Evolutionary conservation across 257 asterid genomes (phyloP), one percentile per base, ranked within the genome.

Genomic region (Solanum boliviense): DNA sequence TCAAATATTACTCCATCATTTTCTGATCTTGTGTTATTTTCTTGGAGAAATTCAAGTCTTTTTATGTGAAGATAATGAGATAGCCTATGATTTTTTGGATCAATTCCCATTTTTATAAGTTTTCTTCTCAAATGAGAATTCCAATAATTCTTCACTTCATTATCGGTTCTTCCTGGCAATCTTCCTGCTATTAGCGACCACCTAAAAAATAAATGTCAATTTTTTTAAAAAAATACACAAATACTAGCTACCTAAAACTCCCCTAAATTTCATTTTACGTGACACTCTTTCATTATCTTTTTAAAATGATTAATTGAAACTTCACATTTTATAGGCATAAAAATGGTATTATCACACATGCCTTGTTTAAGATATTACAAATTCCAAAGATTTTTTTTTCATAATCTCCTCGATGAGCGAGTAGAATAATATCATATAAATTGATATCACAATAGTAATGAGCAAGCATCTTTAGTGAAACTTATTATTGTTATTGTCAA

Each of bases 111-210:
- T 23, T n/a, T 83, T 32, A 65, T 29, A n/a, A 89, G 88, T 76
- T 84, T 89, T 87, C 70, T 89, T 13, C 84, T 86, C 60, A 89
- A 44, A 67, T 87, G 88, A 31, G 89, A 87, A 78, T 89, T 89
- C 89, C 89, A 89, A 65, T 89, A 87, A 48, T 89, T 89, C 83
- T 89, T 89, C 86, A 89, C 89, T 87, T 89, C 91, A 52, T 84
- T 87, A 16, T 87, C 91, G 1, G 88, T 87, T 16, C 91, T 71
- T 7, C 87, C 91, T 0, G 89, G 89, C 46, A 89, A 89, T 83
- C 89, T 84, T 25, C 86, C 91, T 3, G 91, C 89, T 35, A 89
- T 89, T 44, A 87, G 29, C 1, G 89, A 89, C 91, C 89, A 89
- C 32, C 91, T 89, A 58, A 52, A 79, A 27, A 65, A n/a, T 36